phyloP scores from a whole-genome alignment of 257 asterid genomes.

The Cinchona pubescens region DNA sequence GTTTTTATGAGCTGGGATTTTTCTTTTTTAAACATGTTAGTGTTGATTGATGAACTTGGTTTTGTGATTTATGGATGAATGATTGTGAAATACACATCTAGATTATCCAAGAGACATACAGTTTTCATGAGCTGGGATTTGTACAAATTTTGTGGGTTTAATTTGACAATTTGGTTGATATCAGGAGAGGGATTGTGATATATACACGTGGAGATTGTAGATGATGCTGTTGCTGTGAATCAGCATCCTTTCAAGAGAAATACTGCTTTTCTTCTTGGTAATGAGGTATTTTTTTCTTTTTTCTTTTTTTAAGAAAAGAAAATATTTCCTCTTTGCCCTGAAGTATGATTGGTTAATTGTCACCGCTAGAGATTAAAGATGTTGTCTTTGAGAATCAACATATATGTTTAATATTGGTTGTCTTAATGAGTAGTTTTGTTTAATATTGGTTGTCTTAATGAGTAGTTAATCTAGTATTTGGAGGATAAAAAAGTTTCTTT shows the following conservation, averaged over 20 bases:
- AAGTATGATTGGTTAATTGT: not conserved
- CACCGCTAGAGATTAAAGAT: not conserved
- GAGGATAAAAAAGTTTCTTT: not conserved
- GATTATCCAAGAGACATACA: too few species aligned
- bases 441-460: not conserved
- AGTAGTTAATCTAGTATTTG: not conserved
- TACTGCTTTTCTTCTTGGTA: conserved; percentile 95
- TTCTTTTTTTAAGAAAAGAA: too few species aligned
- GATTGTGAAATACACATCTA: not conserved
- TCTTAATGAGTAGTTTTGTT: not conserved
- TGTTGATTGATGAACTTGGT: not conserved
- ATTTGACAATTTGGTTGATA: not conserved
- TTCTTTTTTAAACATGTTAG: not conserved
- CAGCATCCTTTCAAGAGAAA: conserved; percentile 85
- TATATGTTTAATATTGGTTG: not conserved
- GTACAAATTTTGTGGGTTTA: conserved; percentile 3
- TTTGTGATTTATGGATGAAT: conserved; percentile 5
- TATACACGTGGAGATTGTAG: conserved; percentile 95
- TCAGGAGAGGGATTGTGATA: conserved; percentile 85
- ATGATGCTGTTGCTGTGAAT: conserved; percentile 63
- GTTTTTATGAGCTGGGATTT: not conserved
- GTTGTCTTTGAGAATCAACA: not conserved
- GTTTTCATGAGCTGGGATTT: conserved; percentile 1
- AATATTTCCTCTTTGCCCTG: not conserved
- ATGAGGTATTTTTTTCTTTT: conserved; percentile 55